Base-by-base conservation (phyloP, 805 yeast species). In the Candida ovalis region DNA sequence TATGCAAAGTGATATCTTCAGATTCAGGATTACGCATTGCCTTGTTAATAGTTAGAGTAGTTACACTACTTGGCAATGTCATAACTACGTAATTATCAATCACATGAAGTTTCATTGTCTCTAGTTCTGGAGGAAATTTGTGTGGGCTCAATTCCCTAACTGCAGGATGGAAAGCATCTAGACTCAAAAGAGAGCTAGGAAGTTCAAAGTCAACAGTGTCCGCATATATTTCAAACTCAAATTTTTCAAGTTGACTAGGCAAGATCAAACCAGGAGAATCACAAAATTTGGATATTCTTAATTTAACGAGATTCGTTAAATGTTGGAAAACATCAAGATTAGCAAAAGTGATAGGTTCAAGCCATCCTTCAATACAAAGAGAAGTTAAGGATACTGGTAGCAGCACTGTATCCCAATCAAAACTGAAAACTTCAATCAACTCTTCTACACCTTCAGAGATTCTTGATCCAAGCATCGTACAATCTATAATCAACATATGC, bases 81-180 rank as follows among this genome's bases (percentile, higher is more conserved):
- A 35, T 35, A 12, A 17, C 38, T 17, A 35, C 19, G 19, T 35
- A n/a, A 18, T 18, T 35, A 5, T 35, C 22, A 35, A 35, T 35
- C 5, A 35, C 38, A 18, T 17, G 22, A 5, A 35, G 22, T 17
- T 35, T 35, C 22, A 35, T 5, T 17, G 15, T 17, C 12, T 13
- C 22, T 35, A 35, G 21, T 5, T n/a, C 10, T 6, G 38, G 19
- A 5, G 38, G 38, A 17, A 17, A 35, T 21, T 35, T n/a, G 10
- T 35, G 22, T 12, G 21, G 19, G 10, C 17, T 17, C 22, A 35
- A 12, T 7, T 35, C 22, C 38, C 12, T 18, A 13, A 35, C 10
- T 35, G 38, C 38, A 5, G 38, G 38, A 22, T 39, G 30, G 18
- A 23, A 39, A 6, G 42, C 42, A 39, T 39, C 42, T 12, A 39